These are phyloP conservation scores for Brettanomyces custersianus DNA, from an alignment of 805 yeast species.

Conservation along the genomic window DNA sequence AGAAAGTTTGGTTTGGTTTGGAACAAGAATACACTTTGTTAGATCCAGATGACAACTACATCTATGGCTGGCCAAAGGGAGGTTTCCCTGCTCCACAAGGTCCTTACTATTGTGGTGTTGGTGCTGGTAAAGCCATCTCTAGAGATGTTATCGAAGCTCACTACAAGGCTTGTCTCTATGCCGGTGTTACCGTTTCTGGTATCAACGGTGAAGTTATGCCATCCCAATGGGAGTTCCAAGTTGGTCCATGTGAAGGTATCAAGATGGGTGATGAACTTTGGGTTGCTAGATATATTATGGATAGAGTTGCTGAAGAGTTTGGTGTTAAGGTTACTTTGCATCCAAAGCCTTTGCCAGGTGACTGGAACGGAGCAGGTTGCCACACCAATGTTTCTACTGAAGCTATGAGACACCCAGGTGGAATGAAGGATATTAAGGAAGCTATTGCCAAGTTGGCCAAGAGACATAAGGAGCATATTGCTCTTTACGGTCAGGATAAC, in stretches of 20 bases:
- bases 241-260: conserved; percentile 95
- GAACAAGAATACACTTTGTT: conserved; percentile 98
- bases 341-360: conserved; percentile 98
- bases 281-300: conserved; percentile 87
- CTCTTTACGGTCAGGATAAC: conserved; percentile 91
- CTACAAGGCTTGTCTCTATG: conserved; percentile 93
- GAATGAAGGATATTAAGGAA: conserved; percentile 87
- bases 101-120: conserved; percentile 99
- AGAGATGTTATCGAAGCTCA: conserved; percentile 98
- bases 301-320: conserved; percentile 96
- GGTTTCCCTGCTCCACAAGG: conserved; percentile 99
- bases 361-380: conserved; percentile 99
- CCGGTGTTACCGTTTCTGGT: conserved; percentile 89
- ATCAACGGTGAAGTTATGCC: conserved; percentile 99
- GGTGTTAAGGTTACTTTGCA: conserved; percentile 98
- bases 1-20: conserved; percentile 92
- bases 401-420: conserved; percentile 89
- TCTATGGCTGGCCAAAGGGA: conserved; percentile 99
- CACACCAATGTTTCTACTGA: conserved; percentile 97
- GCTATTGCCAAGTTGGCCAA: conserved; percentile 89
- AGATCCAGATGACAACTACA: conserved; percentile 72
- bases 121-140: conserved; percentile 96
- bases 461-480: conserved; percentile 96
- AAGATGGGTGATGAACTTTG: conserved; percentile 96
- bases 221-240: conserved; percentile 99